Conservation (phyloP, 805 yeast species). For the Candida ponderosae region DNA sequence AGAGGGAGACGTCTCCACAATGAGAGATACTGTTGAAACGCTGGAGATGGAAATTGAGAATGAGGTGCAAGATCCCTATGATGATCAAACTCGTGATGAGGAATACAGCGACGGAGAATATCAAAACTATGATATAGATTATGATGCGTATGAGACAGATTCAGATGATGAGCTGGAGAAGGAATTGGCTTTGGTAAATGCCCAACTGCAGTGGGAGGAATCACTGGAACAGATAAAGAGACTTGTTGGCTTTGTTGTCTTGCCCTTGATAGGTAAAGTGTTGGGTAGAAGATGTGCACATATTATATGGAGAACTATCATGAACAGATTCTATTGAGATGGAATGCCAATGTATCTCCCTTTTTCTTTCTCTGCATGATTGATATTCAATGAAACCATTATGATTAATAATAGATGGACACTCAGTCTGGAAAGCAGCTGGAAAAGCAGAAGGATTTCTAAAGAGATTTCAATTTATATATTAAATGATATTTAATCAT, state of each 20-base stretch:
- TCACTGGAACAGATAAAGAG: slow-evolving; percentile 51
- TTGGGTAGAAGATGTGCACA: slow-evolving; percentile 53
- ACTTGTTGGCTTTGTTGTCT: slow-evolving; percentile 48
- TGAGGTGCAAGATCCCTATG: neutral
- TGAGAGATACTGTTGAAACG: no score
- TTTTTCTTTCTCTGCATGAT: no score
- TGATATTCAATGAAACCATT: no score
- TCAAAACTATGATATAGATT: neutral
- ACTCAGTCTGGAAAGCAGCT: no score
- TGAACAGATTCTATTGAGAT: neutral
- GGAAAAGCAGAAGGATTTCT: no score
- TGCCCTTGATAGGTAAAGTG: slow-evolving; percentile 62
- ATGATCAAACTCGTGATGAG: slow-evolving; percentile 1
- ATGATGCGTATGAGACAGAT: slow-evolving; percentile 6
- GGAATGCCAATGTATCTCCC: no score
- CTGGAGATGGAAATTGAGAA: neutral
- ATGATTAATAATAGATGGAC: no score
- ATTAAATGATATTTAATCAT: no score
- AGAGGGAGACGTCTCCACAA: no score
- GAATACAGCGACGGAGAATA: slow-evolving; percentile 3
- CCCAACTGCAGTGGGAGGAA: slow-evolving; percentile 72
- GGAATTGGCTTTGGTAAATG: slow-evolving; percentile 27
- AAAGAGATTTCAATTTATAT: no score
- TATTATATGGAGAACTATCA: neutral
- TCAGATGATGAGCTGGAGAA: slow-evolving; percentile 12